A percentile compares a stretch with the other conserved stretches of the same genome.
These are phyloP conservation scores for Przewalskia tangutica DNA, from an alignment of 257 asterid genomes.

Conservation along the genomic window DNA sequence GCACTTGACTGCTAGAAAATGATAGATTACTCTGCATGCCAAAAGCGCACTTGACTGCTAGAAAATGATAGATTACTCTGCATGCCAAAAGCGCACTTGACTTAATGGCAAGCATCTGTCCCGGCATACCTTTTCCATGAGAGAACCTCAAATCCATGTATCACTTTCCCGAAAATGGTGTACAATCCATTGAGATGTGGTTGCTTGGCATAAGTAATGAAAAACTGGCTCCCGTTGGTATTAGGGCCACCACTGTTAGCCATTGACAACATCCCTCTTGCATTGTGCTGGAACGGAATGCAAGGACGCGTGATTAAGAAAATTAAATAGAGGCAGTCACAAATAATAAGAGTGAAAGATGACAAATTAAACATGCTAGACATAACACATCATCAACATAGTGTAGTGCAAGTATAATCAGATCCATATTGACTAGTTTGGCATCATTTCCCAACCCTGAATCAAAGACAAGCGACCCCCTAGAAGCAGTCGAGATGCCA, in stretches of 20 bases:
- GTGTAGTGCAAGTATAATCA: background rate
- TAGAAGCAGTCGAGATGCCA: background rate
- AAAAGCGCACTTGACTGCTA: background rate
- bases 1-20: background rate
- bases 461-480: background rate
- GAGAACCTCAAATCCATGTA: constrained; percentile 95
- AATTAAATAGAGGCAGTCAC: background rate
- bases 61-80: background rate
- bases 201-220: constrained; percentile 64
- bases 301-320: background rate
- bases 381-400: background rate
- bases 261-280: constrained; percentile 91
- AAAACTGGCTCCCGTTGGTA: constrained; percentile 97
- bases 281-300: constrained; percentile 62
- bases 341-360: background rate
- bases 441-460: background rate
- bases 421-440: background rate
- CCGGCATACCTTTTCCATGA: constrained; percentile 82
- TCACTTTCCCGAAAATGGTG: constrained; percentile 91
- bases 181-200: constrained; percentile 92
- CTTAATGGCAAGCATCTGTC: background rate
- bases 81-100: background rate
- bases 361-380: background rate
- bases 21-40: background rate
- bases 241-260: constrained; percentile 97